Evolutionary conservation across 805 yeast species (phyloP).

Genomic region (Wickerhamomyces bovis): DNA sequence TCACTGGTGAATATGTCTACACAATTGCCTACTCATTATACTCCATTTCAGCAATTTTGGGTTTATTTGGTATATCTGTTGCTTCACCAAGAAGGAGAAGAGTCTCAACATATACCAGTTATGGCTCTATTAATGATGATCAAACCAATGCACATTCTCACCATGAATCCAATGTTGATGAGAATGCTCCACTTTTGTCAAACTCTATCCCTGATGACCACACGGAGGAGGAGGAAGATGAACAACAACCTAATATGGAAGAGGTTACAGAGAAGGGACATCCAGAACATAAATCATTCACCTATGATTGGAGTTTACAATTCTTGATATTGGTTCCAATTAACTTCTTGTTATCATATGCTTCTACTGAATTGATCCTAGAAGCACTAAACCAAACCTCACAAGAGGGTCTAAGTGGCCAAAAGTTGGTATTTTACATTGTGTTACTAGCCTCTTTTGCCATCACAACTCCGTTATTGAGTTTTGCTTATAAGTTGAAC

Average conservation of each 20-base stretch:
- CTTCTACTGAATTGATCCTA: constrained; percentile 45
- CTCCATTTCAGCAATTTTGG: constrained; percentile 43
- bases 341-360: constrained; percentile 45
- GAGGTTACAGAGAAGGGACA: constrained; percentile 10
- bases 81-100: constrained; percentile 19
- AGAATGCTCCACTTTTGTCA: constrained; percentile 30
- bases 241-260: constrained; percentile 2
- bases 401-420: constrained; percentile 53
- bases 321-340: constrained; percentile 65
- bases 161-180: constrained; percentile 17
- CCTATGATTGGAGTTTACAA: constrained; percentile 81
- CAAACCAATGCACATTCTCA: constrained; percentile 1
- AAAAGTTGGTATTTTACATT: constrained; percentile 31
- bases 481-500: constrained; percentile 67
- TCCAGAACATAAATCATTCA: constrained; percentile 33
- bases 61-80: constrained; percentile 37
- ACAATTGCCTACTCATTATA: constrained; percentile 41
- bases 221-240: constrained; percentile 10
- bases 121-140: constrained; percentile 11
- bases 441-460: constrained; percentile 30
- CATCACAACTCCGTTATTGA: constrained; percentile 48
- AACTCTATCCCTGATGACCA: constrained; percentile 14
- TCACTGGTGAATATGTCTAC: constrained; percentile 45
- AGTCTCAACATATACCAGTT: background rate
- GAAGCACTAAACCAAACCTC: constrained; percentile 66